These are phyloP conservation scores for Cordyceps militaris DNA, from an alignment of 2,329 filamentous ascomycete species.

Conservation along the genomic window DNA sequence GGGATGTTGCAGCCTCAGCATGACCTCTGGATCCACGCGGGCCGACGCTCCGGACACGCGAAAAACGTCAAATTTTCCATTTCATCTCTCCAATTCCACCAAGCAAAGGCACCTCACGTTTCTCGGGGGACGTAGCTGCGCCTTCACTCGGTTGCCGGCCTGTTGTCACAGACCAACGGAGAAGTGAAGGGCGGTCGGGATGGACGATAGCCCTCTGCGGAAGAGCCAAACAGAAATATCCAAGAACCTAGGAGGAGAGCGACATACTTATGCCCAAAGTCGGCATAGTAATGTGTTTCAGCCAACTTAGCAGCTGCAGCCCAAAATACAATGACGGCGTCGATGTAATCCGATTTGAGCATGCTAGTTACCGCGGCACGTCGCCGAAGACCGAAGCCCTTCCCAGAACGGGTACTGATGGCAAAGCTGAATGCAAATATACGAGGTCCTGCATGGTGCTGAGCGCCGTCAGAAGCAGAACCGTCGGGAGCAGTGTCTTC, in stretches of 20 bases:
- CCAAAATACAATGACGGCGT: neutral
- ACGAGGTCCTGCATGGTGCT: neutral
- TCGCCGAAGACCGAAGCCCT: neutral
- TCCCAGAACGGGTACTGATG: constrained; percentile 9
- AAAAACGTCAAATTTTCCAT: neutral
- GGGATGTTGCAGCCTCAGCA: neutral
- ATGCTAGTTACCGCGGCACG: neutral
- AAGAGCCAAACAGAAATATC: neutral
- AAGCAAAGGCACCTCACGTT: neutral
- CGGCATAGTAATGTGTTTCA: neutral
- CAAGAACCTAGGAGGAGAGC: neutral
- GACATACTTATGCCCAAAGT: neutral
- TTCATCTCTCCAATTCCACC: neutral
- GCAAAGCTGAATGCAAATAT: constrained; percentile 3
- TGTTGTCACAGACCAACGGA: neutral
- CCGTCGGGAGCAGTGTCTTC: constrained; percentile 3
- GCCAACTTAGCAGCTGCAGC: neutral
- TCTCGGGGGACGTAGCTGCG: neutral
- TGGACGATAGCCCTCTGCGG: neutral
- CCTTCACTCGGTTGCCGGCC: neutral
- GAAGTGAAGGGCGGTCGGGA: neutral
- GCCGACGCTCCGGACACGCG: neutral
- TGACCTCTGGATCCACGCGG: neutral
- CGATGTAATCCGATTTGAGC: neutral
- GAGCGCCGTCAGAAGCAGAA: constrained; percentile 2